These are phyloP conservation scores for Hansfordia pulvinata DNA, from an alignment of 2,329 filamentous ascomycete species.

Conservation along the genomic window DNA sequence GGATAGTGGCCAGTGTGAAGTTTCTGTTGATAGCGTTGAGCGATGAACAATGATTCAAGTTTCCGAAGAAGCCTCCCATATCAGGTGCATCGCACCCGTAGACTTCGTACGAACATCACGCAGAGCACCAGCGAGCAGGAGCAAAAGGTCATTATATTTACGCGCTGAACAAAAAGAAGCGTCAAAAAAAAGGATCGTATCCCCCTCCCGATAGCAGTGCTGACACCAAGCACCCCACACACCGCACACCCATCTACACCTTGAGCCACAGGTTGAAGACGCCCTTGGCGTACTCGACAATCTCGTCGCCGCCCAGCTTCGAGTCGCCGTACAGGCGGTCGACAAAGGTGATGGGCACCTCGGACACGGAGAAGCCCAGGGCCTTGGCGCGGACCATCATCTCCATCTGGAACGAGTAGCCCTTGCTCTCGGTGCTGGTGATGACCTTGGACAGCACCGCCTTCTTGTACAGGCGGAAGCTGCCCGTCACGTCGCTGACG, in stretches of 20 bases:
- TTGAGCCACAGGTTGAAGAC: constrained; percentile 67
- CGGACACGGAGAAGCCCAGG: constrained; percentile 85
- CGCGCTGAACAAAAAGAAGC: too few species aligned
- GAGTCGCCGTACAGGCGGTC: constrained; percentile 91
- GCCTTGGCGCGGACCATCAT: constrained; percentile 96
- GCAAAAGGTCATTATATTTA: too few species aligned
- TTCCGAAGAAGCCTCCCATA: too few species aligned
- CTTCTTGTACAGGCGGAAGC: constrained; percentile 91
- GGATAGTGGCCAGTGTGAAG: too few species aligned
- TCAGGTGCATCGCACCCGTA: too few species aligned
- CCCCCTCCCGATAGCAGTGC: too few species aligned
- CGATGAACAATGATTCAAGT: too few species aligned
- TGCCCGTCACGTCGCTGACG: constrained; percentile 90
- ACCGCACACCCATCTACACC: constrained; percentile 43
- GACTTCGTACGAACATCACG: too few species aligned
- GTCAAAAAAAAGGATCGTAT: too few species aligned
- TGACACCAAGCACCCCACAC: too few species aligned
- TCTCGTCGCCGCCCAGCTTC: constrained; percentile 89
- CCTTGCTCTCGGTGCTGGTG: constrained; percentile 81
- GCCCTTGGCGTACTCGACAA: constrained; percentile 89
- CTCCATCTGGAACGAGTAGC: constrained; percentile 99
- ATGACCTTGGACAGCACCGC: constrained; percentile 82
- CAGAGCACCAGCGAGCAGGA: too few species aligned
- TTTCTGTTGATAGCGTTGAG: too few species aligned
- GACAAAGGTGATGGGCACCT: constrained; percentile 94